Evolutionary conservation across 495 filamentous ascomycete species (phyloP).

Genomic region (Daldinia grandis): DNA sequence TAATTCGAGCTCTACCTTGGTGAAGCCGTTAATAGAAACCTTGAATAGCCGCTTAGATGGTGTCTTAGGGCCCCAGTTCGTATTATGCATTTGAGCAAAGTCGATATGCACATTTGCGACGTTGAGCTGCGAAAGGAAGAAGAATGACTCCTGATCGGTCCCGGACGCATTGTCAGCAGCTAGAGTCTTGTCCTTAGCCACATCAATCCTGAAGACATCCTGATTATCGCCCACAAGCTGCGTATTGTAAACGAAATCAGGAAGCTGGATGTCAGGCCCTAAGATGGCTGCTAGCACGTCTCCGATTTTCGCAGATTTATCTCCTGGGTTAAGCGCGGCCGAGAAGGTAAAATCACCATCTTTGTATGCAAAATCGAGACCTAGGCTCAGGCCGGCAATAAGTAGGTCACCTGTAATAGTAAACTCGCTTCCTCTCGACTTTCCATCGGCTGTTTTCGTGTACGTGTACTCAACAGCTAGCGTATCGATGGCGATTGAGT

Average conservation of each 20-base stretch:
- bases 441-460: background rate
- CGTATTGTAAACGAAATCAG: background rate
- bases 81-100: background rate
- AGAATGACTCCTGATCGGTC: background rate
- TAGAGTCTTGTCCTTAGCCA: background rate
- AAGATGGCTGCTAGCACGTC: background rate
- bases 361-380: background rate
- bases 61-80: background rate
- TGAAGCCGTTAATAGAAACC: conserved; percentile 13
- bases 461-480: background rate
- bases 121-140: background rate
- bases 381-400: background rate
- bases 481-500: background rate
- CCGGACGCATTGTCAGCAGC: background rate
- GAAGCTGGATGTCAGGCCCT: background rate
- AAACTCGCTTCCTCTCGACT: background rate
- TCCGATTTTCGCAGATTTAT: background rate
- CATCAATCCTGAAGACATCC: background rate
- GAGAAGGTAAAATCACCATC: background rate
- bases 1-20: conserved; percentile 36
- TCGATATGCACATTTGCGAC: background rate
- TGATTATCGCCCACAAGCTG: background rate
- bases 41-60: background rate
- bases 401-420: background rate
- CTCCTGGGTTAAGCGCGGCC: background rate